These are phyloP conservation scores for Spergularia azorica DNA, from an alignment of 179 eudicot species.

Conservation along the genomic window DNA sequence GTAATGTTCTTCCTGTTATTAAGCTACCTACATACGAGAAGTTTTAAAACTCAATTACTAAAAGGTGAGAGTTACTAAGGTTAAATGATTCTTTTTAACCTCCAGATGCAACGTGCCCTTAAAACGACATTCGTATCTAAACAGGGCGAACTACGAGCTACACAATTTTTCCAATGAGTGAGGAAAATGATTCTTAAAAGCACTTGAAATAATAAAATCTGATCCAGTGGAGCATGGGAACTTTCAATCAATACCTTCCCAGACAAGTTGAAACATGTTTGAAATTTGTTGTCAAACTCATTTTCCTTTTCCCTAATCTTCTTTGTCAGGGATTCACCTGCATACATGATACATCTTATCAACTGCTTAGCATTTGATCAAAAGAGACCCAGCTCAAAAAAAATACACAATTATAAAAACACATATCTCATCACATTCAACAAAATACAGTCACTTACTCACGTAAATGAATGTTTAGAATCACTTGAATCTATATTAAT, in stretches of 20 bases:
- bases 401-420: too few relatives aligned
- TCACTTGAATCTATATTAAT: not conserved
- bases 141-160: not conserved
- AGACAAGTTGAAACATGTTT: slow-evolving; percentile 58
- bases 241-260: slow-evolving; percentile 51
- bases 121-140: not conserved
- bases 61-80: not conserved
- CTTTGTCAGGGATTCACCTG: slow-evolving; percentile 63
- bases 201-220: not conserved
- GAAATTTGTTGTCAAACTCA: slow-evolving; percentile 70
- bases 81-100: not conserved
- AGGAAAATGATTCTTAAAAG: not conserved
- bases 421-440: not conserved
- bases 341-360: slow-evolving; percentile 15
- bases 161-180: not conserved
- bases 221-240: slow-evolving; percentile 16
- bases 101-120: too few relatives aligned
- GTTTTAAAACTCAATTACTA: too few relatives aligned
- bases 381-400: not conserved
- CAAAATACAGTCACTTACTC: not conserved
- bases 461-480: not conserved
- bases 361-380: not conserved
- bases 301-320: slow-evolving; percentile 59
- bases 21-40: too few relatives aligned
- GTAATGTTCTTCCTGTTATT: too few relatives aligned